Percentiles rank a stretch among this genome's conserved stretches.
Evolutionary conservation across 345 rosid genomes (phyloP).

Genomic region (Salix arbutifolia): DNA sequence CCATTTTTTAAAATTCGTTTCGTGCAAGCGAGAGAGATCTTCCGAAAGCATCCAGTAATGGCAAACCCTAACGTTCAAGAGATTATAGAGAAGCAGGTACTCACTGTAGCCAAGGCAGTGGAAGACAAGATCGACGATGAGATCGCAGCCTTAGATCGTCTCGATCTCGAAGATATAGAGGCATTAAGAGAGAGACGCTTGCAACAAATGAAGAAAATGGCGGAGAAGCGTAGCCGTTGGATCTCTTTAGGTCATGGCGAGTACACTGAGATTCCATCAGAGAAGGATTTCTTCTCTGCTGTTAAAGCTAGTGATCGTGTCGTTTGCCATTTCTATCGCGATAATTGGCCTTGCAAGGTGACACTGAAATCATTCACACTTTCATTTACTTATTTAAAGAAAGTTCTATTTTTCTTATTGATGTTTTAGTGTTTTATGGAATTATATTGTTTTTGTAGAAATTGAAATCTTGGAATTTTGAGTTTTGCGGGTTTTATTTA

Average conservation of each 20-base stretch:
- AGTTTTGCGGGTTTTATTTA: background rate
- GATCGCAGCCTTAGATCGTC: slow-evolving; percentile 74
- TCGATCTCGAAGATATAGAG: slow-evolving; percentile 84
- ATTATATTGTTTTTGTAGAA: background rate
- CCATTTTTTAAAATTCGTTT: background rate
- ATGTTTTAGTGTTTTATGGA: background rate
- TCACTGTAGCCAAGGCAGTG: slow-evolving; percentile 85
- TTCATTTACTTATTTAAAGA: background rate
- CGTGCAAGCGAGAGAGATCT: background rate
- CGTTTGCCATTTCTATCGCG: slow-evolving; percentile 93
- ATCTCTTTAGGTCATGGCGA: slow-evolving; percentile 93
- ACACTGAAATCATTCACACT: too few species aligned
- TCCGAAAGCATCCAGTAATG: background rate
- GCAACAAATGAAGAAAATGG: slow-evolving; percentile 92
- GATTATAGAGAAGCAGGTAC: slow-evolving; percentile 80
- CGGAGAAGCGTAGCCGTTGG: slow-evolving; percentile 92
- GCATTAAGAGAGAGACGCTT: slow-evolving; percentile 72
- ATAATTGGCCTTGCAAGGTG: slow-evolving; percentile 98
- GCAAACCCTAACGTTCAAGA: slow-evolving; percentile 18
- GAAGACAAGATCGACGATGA: slow-evolving; percentile 91
- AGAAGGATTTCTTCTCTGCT: slow-evolving; percentile 78
- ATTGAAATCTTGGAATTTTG: background rate
- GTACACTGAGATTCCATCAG: slow-evolving; percentile 72
- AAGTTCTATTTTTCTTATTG: background rate
- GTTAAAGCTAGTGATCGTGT: slow-evolving; percentile 95